These are phyloP conservation scores for Leptodermis oblonga DNA, from an alignment of 257 asterid genomes.

Conservation along the genomic window DNA sequence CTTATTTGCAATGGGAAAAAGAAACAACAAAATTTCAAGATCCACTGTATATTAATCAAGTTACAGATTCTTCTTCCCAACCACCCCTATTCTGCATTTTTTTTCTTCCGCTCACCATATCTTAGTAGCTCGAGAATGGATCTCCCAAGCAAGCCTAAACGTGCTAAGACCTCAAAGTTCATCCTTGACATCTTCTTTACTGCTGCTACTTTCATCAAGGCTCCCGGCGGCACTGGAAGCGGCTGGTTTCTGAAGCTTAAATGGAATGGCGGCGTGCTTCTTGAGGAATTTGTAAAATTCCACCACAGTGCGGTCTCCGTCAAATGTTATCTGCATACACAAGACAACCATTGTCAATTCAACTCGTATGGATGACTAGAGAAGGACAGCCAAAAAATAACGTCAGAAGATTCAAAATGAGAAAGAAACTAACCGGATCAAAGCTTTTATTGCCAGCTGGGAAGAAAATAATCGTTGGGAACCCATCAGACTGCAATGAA, in stretches of 20 bases:
- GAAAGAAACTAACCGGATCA: constrained; percentile 65
- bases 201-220: constrained; percentile 24
- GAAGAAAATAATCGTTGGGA: constrained; percentile 91
- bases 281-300: constrained; percentile 89
- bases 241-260: constrained; percentile 74
- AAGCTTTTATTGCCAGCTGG: constrained; percentile 98
- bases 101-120: not conserved
- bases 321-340: constrained; percentile 53
- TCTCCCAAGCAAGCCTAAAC: not conserved
- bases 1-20: not conserved
- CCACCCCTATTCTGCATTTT: not conserved
- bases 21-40: not conserved
- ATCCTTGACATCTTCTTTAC: constrained; percentile 49
- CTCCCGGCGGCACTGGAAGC: constrained; percentile 24
- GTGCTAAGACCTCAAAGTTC: constrained; percentile 43
- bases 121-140: not conserved
- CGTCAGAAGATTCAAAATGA: not conserved
- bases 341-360: not conserved
- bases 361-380: not conserved
- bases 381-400: too few species aligned
- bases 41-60: not conserved
- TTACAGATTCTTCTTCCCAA: not conserved
- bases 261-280: constrained; percentile 83
- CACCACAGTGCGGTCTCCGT: constrained; percentile 82
- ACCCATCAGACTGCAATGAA: constrained; percentile 73